Evolutionary conservation across 495 filamentous ascomycete genomes (phyloP), one percentile per base, ranked within the genome.

Genomic region (Daldinia decipiens): DNA sequence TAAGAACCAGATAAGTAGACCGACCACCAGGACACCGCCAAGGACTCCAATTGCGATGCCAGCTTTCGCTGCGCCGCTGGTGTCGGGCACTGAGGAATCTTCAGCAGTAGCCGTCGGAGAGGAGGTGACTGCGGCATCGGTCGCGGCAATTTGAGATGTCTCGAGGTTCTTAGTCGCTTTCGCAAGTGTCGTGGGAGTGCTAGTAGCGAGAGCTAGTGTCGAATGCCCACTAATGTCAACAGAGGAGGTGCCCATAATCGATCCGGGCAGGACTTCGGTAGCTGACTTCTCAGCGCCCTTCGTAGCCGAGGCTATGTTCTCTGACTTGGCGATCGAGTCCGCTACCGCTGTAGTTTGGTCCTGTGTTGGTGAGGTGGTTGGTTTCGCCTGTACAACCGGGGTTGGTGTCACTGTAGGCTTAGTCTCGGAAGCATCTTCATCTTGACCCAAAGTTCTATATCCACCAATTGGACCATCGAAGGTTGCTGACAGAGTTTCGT

Each of bases 1-100:
- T 66, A 88, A 82, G 69, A 92, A 85, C 77, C 88, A 89, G 61
- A 94, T 83, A 26, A 90, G 78, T 24, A 92, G 54, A 21, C 78
- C 87, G 13, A 90, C 77, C 43, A 92, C 67, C 13, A 91, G 73
- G 38, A 89, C 83, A 32, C 96, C 78, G 11, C 85, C 86, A 3
- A 93, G 70, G 47, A 93, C 86, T 68, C 93, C 94, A 75, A 97
- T 89, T 3, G 89, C 90, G 56, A 98, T 82, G 59, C 96, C 96
- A 26, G 93, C 94, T 74, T 92, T 95, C 40, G 89, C 90, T 40
- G 89, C 92, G 32, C 81, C 80, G 43, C 86, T 87, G 72, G 90
- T 79, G 13, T 64, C 81, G 21, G 71, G 58, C 36, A 63, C 70
- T 34, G 74, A 72, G 31, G 77, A 72, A 32, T 67, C 73, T 32